Evolutionary conservation across 345 rosid genomes (phyloP), one percentile per base, ranked within the genome.

Genomic region (Eucalyptus sp.): DNA sequence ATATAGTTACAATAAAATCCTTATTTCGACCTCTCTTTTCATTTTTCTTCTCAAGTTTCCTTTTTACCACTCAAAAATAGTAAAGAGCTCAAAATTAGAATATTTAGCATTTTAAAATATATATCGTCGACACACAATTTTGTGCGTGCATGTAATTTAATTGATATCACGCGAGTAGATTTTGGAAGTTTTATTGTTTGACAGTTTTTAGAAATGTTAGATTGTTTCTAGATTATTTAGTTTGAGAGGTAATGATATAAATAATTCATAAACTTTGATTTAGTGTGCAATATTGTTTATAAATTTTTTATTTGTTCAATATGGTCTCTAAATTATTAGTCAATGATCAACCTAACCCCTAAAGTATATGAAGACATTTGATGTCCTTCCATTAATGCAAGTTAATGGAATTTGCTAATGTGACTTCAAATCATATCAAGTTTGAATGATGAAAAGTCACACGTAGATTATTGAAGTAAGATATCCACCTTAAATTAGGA

Each of bases 271-370:
- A 13, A 62, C 1, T 62, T 62, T 62, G 3, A 62, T 2, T 5
- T 0, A 14, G 8, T 64, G 2, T 64, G 17, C 16, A 1, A n/a
- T 64, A 14, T 64, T 64, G 1, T 64, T 1, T 13, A 13, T n/a
- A 1, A 15, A 7, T 4, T n/a, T 64, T 64, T 64, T n/a, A 64
- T n/a, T 64, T n/a, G 0, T 64, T 64, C 5, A 14, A n/a, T n/a
- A 0, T n/a, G 76, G 2, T 64, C 17, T n/a, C 16, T 64, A 4
- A 56, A 56, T 10, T 20, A 22, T 56, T 22, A 56, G 27, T 56
- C 9, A n/a, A 29, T 64, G 18, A 22, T 64, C 8, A 64, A 64
- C 4, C 0, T 64, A 64, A 13, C 17, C 16, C 0, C 2, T 13
- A 4, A 14, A 14, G 4, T n/a, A n/a, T 64, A 64, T 64, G 6